Conservation (phyloP, 1,284 basidiomycete genomes). For the Irpex sp. region DNA sequence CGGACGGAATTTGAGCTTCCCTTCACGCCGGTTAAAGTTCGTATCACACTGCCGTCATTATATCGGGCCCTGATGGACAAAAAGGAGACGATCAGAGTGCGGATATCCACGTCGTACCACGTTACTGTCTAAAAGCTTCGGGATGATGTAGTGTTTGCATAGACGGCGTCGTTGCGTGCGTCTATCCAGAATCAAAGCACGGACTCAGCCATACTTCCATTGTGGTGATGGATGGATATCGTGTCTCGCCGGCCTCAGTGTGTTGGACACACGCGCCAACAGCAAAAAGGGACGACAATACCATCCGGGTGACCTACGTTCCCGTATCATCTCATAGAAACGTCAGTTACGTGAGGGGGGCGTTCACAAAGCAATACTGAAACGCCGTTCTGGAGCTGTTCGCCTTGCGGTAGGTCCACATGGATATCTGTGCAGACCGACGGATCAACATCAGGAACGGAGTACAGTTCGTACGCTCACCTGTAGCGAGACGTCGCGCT, state of each 20-base stretch:
- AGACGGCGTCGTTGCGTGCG: too few relatives aligned
- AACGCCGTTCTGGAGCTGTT: neutral
- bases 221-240: neutral
- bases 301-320: neutral
- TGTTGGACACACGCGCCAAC: too few relatives aligned
- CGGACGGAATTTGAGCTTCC: neutral
- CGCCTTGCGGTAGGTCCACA: neutral
- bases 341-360: neutral
- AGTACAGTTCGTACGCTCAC: neutral
- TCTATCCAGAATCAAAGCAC: too few relatives aligned
- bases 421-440: neutral
- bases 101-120: neutral
- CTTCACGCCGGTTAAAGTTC: neutral
- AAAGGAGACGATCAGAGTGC: constrained; percentile 1
- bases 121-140: too few relatives aligned
- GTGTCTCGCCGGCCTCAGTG: neutral
- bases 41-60: neutral
- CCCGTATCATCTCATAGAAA: neutral
- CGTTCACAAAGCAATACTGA: neutral
- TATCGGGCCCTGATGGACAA: too few relatives aligned
- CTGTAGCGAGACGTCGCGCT: neutral
- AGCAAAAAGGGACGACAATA: neutral
- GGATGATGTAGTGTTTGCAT: too few relatives aligned
- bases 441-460: neutral
- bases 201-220: too few relatives aligned